Conservation (phyloP, 2,329 filamentous ascomycete species). For the Tolypocladium cylindrosporum region DNA sequence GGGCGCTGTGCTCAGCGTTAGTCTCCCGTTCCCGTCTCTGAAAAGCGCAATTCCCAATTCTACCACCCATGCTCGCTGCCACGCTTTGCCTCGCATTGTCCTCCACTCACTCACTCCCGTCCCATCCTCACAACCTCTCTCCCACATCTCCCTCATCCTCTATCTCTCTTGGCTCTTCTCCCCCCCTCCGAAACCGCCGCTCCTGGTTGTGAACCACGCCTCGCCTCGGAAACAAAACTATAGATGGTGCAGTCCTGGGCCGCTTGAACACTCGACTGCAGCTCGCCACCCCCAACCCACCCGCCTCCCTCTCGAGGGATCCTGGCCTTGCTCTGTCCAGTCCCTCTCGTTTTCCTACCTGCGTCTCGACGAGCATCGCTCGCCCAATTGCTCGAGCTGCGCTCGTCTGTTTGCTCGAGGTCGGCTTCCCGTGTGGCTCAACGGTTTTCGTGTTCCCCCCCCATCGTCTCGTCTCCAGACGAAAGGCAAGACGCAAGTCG, state of each 20-base stretch:
- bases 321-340: background rate
- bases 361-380: background rate
- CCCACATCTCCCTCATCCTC: background rate
- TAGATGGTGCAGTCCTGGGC: background rate
- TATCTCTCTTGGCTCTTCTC: background rate
- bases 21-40: background rate
- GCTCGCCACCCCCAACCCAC: background rate
- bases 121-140: background rate
- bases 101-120: background rate
- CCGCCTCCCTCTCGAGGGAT: background rate
- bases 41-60: background rate
- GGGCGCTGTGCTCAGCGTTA: background rate
- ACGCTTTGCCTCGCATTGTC: background rate
- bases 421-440: background rate
- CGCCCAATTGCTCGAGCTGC: slow-evolving; percentile 1
- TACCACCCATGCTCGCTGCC: background rate
- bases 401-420: slow-evolving; percentile 3
- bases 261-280: background rate
- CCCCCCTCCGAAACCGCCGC: background rate
- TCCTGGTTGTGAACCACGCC: background rate
- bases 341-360: background rate
- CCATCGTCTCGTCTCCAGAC: background rate
- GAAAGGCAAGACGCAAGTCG: background rate
- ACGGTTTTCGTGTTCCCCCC: background rate
- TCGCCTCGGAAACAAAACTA: background rate